Base-by-base conservation (phyloP, 768 basidiomycete genomes). In the Chalciporus piperatus region DNA sequence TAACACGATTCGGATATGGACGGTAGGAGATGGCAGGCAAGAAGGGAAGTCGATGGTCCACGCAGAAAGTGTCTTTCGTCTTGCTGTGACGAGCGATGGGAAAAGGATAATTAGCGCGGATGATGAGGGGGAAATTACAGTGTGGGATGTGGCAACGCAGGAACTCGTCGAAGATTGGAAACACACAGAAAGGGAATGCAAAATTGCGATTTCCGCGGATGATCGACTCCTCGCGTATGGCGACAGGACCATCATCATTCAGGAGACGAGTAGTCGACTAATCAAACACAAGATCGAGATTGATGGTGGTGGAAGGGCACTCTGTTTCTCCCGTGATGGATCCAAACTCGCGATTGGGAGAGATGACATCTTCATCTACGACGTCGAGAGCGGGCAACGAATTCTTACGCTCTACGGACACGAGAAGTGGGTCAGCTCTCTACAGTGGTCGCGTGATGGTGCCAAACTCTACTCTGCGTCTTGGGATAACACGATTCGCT, bases 371-470 rank as follows among this genome's bases (percentile, higher is more conserved):
- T 8, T 6, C 7, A 16, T 50, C 12, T 50, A 44, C 14, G 19
- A 44, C 19, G n/a, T 40, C 4, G 19, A 20, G 11, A 43, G 25
- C 9, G 41, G 51, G 2, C 23, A 22, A n/a, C 27, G 44, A 12
- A 9, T 40, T 32, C 19, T 14, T 28, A 32, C 44, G 16, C 25
- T 53, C 14, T 9, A 19, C 6, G 37, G 13, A 25, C 33, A 35
- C 27, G 7, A 17, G 2, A 1, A 19, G 1, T 12, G 3, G 13
- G 20, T 44, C 45, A 8, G 16, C 10, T 23, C 20, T 23, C 11
- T 57, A 11, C 4, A 46, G 14, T 57, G 56, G 52, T 47, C 56
- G 14, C 45, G 16, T 5, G 56, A 54, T 32, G 52, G 48, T 6
- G 14, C 23, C 6, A 41, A 19, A 7, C 48, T 57, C 25, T 47